phyloP scores from a whole-genome alignment of 2,329 filamentous ascomycete genomes.

The Fusarium sp. region DNA sequence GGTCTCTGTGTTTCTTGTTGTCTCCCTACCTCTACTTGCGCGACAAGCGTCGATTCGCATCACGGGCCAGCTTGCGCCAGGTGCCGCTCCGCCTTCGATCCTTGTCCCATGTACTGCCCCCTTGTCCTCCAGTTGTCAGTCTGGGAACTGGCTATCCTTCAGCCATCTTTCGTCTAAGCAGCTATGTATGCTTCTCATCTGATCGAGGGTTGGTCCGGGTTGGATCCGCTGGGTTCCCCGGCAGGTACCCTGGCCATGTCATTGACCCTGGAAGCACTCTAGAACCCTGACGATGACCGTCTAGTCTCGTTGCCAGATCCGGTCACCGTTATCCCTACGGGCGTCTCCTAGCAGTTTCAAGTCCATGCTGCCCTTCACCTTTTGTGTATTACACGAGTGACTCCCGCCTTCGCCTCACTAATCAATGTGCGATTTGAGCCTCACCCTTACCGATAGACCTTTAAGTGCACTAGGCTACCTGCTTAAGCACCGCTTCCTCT shows the following conservation, averaged over 20 bases:
- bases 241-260: slow-evolving; percentile 34
- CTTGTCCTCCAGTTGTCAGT: slow-evolving; percentile 25
- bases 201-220: slow-evolving; percentile 32
- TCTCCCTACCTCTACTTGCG: slow-evolving; percentile 17
- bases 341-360: slow-evolving; percentile 36
- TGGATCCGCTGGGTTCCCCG: slow-evolving; percentile 20
- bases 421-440: slow-evolving; percentile 47
- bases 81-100: slow-evolving; percentile 40
- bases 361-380: slow-evolving; percentile 31
- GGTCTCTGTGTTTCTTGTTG: slow-evolving; percentile 23
- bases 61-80: slow-evolving; percentile 41
- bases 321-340: slow-evolving; percentile 15
- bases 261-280: slow-evolving; percentile 37
- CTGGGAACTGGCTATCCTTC: slow-evolving; percentile 18
- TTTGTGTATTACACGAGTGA: slow-evolving; percentile 35
- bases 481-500: slow-evolving; percentile 12
- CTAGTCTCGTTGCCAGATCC: slow-evolving; percentile 23
- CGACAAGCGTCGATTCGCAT: slow-evolving; percentile 38
- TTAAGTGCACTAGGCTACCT: slow-evolving; percentile 16
- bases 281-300: slow-evolving; percentile 44
- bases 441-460: slow-evolving; percentile 35
- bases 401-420: slow-evolving; percentile 45
- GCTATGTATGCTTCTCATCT: slow-evolving; percentile 10
- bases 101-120: slow-evolving; percentile 17
- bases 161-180: slow-evolving; percentile 25